These are phyloP conservation scores for Mortierella claussenii DNA, from an alignment of 192 early-diverging fungal genomes.

Conservation along the genomic window DNA sequence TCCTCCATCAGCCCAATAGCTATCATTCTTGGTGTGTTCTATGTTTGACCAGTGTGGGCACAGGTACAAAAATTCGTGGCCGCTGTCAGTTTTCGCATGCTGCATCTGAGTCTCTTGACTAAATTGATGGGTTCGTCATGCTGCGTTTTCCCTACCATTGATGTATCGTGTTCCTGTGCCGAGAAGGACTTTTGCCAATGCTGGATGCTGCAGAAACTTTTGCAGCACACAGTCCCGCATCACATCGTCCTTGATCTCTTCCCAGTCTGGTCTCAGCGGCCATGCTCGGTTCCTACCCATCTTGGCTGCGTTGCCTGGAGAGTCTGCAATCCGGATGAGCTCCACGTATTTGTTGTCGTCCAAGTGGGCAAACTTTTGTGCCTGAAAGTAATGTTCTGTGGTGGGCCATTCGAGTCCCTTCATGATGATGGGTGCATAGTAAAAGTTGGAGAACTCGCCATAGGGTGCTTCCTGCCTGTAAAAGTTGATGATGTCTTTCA, in stretches of 20 bases:
- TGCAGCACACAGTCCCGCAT: conserved; percentile 48
- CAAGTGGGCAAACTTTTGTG: conserved; percentile 44
- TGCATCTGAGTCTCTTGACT: background rate
- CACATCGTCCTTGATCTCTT: conserved; percentile 53
- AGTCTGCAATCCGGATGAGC: conserved; percentile 16
- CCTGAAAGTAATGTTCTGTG: conserved; percentile 61
- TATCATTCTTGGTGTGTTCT: conserved; percentile 55
- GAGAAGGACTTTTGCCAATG: conserved; percentile 38
- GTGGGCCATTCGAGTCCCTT: conserved; percentile 42
- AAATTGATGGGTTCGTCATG: background rate
- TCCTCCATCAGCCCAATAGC: conserved; percentile 56
- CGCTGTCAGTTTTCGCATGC: too few species aligned
- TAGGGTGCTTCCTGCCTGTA: conserved; percentile 47
- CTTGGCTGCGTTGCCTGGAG: conserved; percentile 53
- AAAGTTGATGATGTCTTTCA: conserved; percentile 52
- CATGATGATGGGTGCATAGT: conserved; percentile 26
- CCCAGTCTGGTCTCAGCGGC: conserved; percentile 57
- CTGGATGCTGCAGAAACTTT: conserved; percentile 56
- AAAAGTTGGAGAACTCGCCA: conserved; percentile 60
- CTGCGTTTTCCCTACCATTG: conserved; percentile 7
- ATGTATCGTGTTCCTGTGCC: conserved; percentile 40
- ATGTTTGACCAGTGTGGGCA: background rate
- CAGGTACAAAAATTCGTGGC: conserved; percentile 11
- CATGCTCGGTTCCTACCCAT: conserved; percentile 51
- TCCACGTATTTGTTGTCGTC: conserved; percentile 26